These are phyloP conservation scores for Sanghuangporus baumii DNA, from an alignment of 1,284 basidiomycete species.

Conservation along the genomic window DNA sequence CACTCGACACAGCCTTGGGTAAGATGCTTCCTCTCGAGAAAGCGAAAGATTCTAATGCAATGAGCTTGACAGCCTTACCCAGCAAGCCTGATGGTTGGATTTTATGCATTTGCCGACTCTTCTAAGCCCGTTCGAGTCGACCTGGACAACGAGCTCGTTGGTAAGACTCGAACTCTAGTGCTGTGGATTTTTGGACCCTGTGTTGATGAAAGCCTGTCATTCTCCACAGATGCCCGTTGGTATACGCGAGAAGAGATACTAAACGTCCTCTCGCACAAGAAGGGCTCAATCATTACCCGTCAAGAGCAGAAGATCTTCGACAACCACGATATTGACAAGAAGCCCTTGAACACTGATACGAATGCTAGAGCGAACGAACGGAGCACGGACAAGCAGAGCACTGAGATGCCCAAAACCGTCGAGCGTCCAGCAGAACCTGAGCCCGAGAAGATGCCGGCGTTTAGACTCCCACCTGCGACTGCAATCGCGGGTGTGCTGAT, in stretches of 20 bases:
- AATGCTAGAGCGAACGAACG: neutral
- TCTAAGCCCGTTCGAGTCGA: conserved; percentile 75
- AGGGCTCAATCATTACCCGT: conserved; percentile 48
- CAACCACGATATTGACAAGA: conserved; percentile 22
- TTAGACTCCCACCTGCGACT: conserved; percentile 62
- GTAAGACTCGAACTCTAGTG: conserved; percentile 35
- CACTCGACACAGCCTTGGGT: conserved; percentile 86
- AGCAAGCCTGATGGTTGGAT: conserved; percentile 88
- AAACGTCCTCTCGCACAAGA: conserved; percentile 50
- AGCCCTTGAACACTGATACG: neutral
- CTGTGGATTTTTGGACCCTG: neutral
- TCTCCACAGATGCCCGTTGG: conserved; percentile 74
- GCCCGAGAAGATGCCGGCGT: conserved; percentile 37
- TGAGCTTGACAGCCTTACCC: conserved; percentile 66
- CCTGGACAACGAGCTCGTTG: conserved; percentile 94
- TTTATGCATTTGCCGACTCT: conserved; percentile 74
- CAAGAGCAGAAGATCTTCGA: conserved; percentile 59
- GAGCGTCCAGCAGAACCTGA: conserved; percentile 31
- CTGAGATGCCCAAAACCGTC: conserved; percentile 21
- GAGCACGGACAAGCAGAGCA: conserved; percentile 12
- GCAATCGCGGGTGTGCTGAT: conserved; percentile 72
- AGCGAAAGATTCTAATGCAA: neutral
- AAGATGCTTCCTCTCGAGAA: conserved; percentile 19
- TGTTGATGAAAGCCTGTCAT: neutral
- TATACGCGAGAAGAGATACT: conserved; percentile 75